Evolutionary conservation across 257 asterid species (phyloP), one percentile per base, ranked within the genome.

Genomic region (Solanum raphanifolium): DNA sequence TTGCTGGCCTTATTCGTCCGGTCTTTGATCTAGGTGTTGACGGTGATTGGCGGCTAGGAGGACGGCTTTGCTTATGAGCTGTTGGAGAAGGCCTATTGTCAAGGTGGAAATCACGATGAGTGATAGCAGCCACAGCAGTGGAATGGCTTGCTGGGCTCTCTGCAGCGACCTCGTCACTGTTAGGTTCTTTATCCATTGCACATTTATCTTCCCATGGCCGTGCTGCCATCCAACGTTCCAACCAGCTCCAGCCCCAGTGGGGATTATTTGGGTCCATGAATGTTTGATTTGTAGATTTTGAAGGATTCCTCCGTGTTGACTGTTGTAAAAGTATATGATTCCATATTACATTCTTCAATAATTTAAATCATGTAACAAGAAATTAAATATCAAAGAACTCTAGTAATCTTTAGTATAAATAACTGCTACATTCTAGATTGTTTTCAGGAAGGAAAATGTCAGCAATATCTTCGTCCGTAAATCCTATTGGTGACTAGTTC

Each of bases 211-310:
- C 98, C 93, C 93, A 92, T 73, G 98, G 98, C 15, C 96, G 92
- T 35, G 95, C 87, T 34, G 99, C 96, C 98, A 95, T 94, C 98
- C 98, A 95, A 48, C 94, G 90, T 88, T 95, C 98, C 81, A 95
- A 85, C 99, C 98, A 96, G 87, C 94, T 95, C 99, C 99, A 96
- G 10, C 98, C 99, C 98, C 98, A 93, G 20, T 91, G 91, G 36
- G 98, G 98, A 90, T 94, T 93, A 60, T 88, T 90, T 32, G 94
- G 91, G 83, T 96, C 95, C 95, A 93, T 91, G 87, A 93, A 93
- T 69, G 98, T 91, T 43, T 92, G 95, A 89, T 89, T 93, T 78
- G 93, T 83, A 1, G 94, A 65, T 68, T 85, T 94, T 9, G 94
- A 86, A 21, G 94, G 69, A 87, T 90, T 92, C 94, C 90, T 95